Conservation (phyloP, 2,329 filamentous ascomycete species). For the Colletotrichum endophyticum region DNA sequence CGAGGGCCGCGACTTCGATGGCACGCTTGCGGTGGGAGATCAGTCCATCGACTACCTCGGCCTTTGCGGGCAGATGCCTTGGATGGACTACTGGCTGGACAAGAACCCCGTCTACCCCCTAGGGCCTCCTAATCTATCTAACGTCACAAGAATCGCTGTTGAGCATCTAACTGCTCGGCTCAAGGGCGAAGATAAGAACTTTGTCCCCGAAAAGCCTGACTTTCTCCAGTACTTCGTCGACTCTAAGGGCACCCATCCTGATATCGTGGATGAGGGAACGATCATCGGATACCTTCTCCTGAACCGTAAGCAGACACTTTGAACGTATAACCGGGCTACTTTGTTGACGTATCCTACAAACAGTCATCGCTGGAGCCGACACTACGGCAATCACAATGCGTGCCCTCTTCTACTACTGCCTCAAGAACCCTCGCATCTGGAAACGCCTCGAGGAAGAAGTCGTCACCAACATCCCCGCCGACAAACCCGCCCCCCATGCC, state of each 20-base stretch:
- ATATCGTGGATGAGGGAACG: constrained; percentile 38
- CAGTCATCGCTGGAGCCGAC: constrained; percentile 39
- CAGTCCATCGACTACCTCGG: constrained; percentile 38
- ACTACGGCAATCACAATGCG: constrained; percentile 39
- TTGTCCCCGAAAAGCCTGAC: constrained; percentile 25
- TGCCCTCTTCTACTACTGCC: constrained; percentile 39
- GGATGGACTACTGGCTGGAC: constrained; percentile 29
- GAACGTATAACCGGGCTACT: background rate
- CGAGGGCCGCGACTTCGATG: constrained; percentile 38
- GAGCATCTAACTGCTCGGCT: constrained; percentile 22
- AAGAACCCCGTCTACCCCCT: constrained; percentile 32
- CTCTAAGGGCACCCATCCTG: constrained; percentile 34
- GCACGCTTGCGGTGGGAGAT: constrained; percentile 32
- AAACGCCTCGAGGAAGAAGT: constrained; percentile 42
- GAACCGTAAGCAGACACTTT: constrained; percentile 25
- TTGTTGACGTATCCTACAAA: background rate
- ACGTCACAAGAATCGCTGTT: constrained; percentile 22
- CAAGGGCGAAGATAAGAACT: constrained; percentile 4
- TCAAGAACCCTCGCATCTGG: constrained; percentile 32
- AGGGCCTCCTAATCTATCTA: constrained; percentile 26
- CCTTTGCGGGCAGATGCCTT: constrained; percentile 30
- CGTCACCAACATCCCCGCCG: background rate
- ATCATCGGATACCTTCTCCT: constrained; percentile 32
- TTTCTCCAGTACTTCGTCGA: constrained; percentile 40
- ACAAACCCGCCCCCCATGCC: constrained; percentile 21